Evolutionary conservation across 1,284 basidiomycete genomes (phyloP).

Genomic region (Abortiporus biennis): DNA sequence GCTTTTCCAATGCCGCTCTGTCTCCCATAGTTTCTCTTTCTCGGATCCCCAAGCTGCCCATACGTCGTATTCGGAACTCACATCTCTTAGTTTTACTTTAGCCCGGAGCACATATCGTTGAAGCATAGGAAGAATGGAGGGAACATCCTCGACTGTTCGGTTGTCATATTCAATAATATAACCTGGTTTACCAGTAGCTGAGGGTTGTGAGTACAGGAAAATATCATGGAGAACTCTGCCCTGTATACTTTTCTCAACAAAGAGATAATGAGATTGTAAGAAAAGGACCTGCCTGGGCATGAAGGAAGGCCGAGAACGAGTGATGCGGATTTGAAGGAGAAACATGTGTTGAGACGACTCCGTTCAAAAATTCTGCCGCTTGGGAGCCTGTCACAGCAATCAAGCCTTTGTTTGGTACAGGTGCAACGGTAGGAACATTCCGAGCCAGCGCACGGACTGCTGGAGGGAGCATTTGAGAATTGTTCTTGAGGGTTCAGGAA

Average conservation of each 20-base stretch:
- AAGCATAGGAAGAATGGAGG: constrained; percentile 57
- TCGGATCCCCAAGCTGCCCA: constrained; percentile 76
- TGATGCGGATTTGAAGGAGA: constrained; percentile 47
- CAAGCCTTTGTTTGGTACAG: constrained; percentile 57
- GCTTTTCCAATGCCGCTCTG: constrained; percentile 37
- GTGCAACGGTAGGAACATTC: constrained; percentile 53
- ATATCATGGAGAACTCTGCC: constrained; percentile 88
- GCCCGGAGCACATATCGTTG: constrained; percentile 87
- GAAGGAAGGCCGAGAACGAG: constrained; percentile 81
- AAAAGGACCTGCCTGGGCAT: constrained; percentile 66
- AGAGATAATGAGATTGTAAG: constrained; percentile 6
- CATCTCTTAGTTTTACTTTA: constrained; percentile 81
- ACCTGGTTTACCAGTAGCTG: constrained; percentile 38
- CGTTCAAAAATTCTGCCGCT: constrained; percentile 83
- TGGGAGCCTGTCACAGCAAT: constrained; percentile 81
- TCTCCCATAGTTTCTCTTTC: constrained; percentile 16
- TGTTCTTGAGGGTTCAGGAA: background rate
- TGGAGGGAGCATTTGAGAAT: constrained; percentile 30
- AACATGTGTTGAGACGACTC: constrained; percentile 68
- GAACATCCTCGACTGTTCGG: constrained; percentile 43
- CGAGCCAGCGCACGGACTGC: constrained; percentile 39
- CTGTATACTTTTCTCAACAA: constrained; percentile 31
- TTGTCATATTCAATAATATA: constrained; percentile 77
- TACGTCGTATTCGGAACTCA: constrained; percentile 69
- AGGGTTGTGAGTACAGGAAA: constrained; percentile 71